Base-by-base conservation (phyloP, 2,329 filamentous ascomycete genomes). In the Chaetothyriales sp. region DNA sequence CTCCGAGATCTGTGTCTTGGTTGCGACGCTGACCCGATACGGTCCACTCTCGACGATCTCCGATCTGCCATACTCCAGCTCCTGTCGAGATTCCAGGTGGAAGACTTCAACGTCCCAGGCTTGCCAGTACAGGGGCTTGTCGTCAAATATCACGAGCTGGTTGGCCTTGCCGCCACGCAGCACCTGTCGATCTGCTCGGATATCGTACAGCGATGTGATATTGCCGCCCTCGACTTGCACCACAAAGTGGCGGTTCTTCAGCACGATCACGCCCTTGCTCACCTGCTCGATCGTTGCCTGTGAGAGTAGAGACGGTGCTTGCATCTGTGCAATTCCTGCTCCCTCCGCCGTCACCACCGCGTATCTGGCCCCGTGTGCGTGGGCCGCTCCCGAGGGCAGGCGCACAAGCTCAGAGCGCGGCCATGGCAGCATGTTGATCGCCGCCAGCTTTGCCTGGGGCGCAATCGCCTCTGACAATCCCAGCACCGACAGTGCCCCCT, bases 51-150 rank as follows among this genome's bases (percentile, higher is more conserved):
- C 86, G 39, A 78, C 71, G 51, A 96, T 82, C 55, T 73, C 75
- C 10, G 86, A 87, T 58, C 80, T 74, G 55, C 78, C 76, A 18
- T 81, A 77, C 5, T 76, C 64, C 12, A 98, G 74, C 64, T 90
- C 84, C 64, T 84, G 78, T 51, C 88, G 81, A 1, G 88, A 92
- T 50, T 93, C 81, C 22, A 96, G 77, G 62, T 98, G 92, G 70
- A 83, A 98, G 25, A 96, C 89, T 67, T 98, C 92, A 5, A 96
- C 90, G 65, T 98, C 90, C 89, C 90, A 95, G 2, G 88, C 89
- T 68, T 95, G 86, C 89, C 88, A 96, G 71, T 93, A 95, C 20
- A 95, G 76, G 19, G 89, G 89, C 69, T 96, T 95, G 69, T 98
- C 92, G 63, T 98, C 92, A 62, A 93, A 96, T 20, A 96, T 80